Evolutionary conservation across 371 early-diverging fungal genomes (phyloP), one percentile per base, ranked within the genome.

Genomic region (Mucor velutinosus): DNA sequence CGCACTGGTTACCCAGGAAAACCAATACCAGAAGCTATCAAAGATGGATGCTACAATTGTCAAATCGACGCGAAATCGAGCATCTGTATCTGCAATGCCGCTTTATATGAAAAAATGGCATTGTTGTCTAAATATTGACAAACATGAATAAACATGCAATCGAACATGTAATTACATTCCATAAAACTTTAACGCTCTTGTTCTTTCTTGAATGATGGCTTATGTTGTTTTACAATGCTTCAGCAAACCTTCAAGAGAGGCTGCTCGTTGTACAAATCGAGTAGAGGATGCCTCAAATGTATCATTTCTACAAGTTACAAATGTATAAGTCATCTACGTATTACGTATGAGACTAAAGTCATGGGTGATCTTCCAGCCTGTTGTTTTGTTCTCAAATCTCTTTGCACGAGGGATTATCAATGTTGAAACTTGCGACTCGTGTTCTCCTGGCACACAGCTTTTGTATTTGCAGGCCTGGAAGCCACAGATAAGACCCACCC

Each of bases 291-390:
- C 53, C 11, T 27, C 25, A 15, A 53, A 15, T 27, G 53, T 53
- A 27, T 53, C 53, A 53, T 53, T 53, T 53, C 7, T 23, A 53
- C 12, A 25, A 27, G 27, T 17, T 41, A 41, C 41, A 41, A 41
- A 41, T 41, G 41, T 41, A 49, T 49, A 23, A 47, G 15, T 53
- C 53, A 53, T 27, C 5, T 27, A 53, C 7, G 27, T 27, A 53
- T 53, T 25, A 25, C 14, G 53, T 53, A 53, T 53, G 15, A 27
- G 27, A 53, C 27, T 53, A 14, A 27, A 53, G 53, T 53, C 53
- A 53, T 53, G 53, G 53, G 53, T 53, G 53, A 53, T 27, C 53
- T 27, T 53, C 53, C 53, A 53, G 14, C 27, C 53, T 53, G 53
- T 27, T 21, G 21, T 53, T 53, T 53, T 53, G 11, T 53, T 53